Evolutionary conservation across 495 filamentous ascomycete genomes (phyloP).

Genomic region (Penicillium riverlandense): DNA sequence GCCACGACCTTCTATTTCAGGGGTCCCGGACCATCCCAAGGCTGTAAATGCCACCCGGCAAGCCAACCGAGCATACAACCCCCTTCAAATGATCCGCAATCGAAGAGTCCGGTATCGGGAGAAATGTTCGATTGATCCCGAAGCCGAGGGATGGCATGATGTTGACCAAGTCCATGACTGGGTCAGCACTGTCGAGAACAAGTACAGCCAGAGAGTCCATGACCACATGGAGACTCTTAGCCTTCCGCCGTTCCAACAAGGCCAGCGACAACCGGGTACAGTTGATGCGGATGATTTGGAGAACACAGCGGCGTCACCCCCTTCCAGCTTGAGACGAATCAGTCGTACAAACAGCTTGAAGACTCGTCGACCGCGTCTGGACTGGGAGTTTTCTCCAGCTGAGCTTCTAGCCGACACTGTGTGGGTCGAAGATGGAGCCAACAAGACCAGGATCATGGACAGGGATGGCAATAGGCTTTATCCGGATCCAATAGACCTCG

Average conservation of each 20-base stretch:
- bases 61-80: constrained; percentile 68
- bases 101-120: constrained; percentile 70
- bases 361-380: constrained; percentile 58
- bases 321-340: constrained; percentile 25
- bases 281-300: constrained; percentile 16
- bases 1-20: constrained; percentile 8
- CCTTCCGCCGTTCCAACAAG: constrained; percentile 48
- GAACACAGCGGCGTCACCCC: constrained; percentile 20
- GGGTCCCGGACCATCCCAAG: constrained; percentile 2
- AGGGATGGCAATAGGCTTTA: constrained; percentile 65
- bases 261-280: constrained; percentile 8
- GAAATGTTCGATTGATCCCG: constrained; percentile 59
- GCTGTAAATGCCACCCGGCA: background rate
- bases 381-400: constrained; percentile 70
- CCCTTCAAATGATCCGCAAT: constrained; percentile 81
- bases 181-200: constrained; percentile 60
- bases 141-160: constrained; percentile 71
- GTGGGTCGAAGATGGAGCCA: constrained; percentile 72
- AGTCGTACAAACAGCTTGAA: constrained; percentile 39
- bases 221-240: constrained; percentile 41
- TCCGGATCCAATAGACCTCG: constrained; percentile 28
- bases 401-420: constrained; percentile 79
- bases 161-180: constrained; percentile 60
- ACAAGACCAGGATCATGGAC: constrained; percentile 71
- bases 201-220: constrained; percentile 30